Percentiles rank a stretch among this genome's conserved stretches.
These are phyloP conservation scores for Metarhizium rileyi DNA, from an alignment of 2,329 filamentous ascomycete species.

Conservation along the genomic window DNA sequence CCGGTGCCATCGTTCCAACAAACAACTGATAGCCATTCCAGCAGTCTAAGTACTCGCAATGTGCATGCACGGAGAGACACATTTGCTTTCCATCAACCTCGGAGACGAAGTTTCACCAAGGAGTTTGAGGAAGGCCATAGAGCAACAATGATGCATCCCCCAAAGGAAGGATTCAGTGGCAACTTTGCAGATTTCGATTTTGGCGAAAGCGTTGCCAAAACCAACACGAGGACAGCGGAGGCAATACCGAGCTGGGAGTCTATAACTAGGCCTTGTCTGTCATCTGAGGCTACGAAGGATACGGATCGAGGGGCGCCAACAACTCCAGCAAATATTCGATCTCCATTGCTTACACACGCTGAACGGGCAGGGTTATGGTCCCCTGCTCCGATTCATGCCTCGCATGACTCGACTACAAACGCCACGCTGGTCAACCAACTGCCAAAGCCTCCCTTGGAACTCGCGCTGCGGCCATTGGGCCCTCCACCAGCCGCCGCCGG, in stretches of 20 bases:
- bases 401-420: slow-evolving; percentile 1
- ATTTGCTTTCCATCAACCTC: slow-evolving; percentile 33
- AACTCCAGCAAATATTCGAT: not conserved
- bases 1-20: slow-evolving; percentile 28
- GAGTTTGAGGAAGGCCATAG: slow-evolving; percentile 16
- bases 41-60: slow-evolving; percentile 35
- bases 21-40: slow-evolving; percentile 31
- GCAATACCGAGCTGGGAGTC: not conserved
- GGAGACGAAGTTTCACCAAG: slow-evolving; percentile 38
- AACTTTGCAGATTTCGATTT: slow-evolving; percentile 31
- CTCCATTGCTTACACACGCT: not conserved
- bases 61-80: slow-evolving; percentile 43
- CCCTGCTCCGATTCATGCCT: not conserved
- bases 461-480: not conserved
- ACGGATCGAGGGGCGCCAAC: not conserved
- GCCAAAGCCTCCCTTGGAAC: slow-evolving; percentile 1
- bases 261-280: not conserved
- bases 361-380: slow-evolving; percentile 9
- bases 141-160: slow-evolving; percentile 12
- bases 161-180: slow-evolving; percentile 25
- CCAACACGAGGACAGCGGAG: not conserved
- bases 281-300: not conserved
- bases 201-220: slow-evolving; percentile 20
- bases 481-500: slow-evolving; percentile 4
- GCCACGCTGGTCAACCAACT: slow-evolving; percentile 6